Evolutionary conservation across 2,329 filamentous ascomycete genomes (phyloP), one percentile per base, ranked within the genome.

Genomic region (Microsporum canis): DNA sequence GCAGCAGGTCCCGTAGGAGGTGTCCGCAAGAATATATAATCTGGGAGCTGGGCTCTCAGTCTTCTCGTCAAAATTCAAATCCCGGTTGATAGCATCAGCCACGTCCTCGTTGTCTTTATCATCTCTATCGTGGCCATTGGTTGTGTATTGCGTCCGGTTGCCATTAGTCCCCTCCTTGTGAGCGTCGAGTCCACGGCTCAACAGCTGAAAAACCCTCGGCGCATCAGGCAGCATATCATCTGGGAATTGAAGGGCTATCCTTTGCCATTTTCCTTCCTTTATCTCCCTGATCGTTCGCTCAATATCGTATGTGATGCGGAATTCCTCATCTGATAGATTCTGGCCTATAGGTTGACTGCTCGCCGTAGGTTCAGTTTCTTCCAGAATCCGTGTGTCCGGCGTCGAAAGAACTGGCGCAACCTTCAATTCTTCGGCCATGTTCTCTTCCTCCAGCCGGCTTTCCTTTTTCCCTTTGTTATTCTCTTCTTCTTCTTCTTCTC

Each of bases 1-100:
- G 70, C 94, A 99, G 76, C 94, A 99, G 0, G 92, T 87, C 63
- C 94, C 95, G 74, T 97, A 99, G 1, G 92, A 96, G 1, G 94
- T 97, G 73, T 99, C 94, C 36, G 88, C 94, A 17, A 99, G 79
- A 63, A 99, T 91, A 68, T 88, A 95, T 59, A 97, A 79, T 49
- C 74, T 76, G 6, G 73, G 70, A 1, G 74, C 66, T 39, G 69
- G 64, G 1, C 63, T 8, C 2, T 55, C 8, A 31, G 45, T 14
- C 31, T 39, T n/a, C 23, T 63, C 57, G 7, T 63, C 2, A 38
- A 62, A 58, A 58, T 67, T 68, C 53, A 65, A 61, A 47, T 68
- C 62, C 14, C 60, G 45, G 39, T 31, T 45, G 10, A 60, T 12
- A 49, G 57, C 29, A 57, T 57, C 38, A 7, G 47, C 34, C 12